Evolutionary conservation across 345 rosid species (phyloP), one percentile per base, ranked within the genome.

Genomic region (Melaleuca alternifolia): DNA sequence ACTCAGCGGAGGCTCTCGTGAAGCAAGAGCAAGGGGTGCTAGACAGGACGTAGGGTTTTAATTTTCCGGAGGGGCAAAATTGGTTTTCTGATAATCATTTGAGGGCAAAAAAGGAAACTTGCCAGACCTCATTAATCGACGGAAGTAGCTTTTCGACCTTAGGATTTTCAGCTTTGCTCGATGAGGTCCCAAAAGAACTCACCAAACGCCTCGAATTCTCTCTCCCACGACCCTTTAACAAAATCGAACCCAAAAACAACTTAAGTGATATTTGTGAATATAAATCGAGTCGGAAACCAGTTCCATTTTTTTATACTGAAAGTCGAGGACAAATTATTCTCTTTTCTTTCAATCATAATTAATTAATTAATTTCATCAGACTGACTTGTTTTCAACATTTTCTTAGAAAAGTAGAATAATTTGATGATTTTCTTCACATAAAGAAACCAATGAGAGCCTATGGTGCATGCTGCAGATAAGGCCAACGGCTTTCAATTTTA

Each of bases 291-390:
- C 1, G 8, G 11, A 0, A 11, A 8, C 23, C 2, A 11, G 0
- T 24, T 56, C 24, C 0, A 10, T 24, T 24, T 56, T 10, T 56
- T 56, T 24, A n/a, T 24, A 56, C 14, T 10, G 6, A 24, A 24
- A 24, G 24, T 6, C 24, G 6, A 24, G 0, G 14, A 56, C n/a
- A n/a, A n/a, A n/a, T n/a, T 24, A 10, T 56, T 56, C 5, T 13
- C 0, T 10, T 56, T 23, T 56, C n/a, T 56, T 56, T 0, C 0
- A 11, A 23, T 56, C 4, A 56, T 23, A 23, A 0, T 23, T 9
- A 54, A 0, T 9, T 54, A n/a, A 6, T 20, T 54, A 20, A 5
- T 54, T 54, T 54, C 10, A 54, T 4, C 59, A 9, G 9, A 54
- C 23, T 23, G 59, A 54, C 21, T 54, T 54, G 2, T 54, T 9